Conservation (phyloP, 2,329 filamentous ascomycete species). For the Venturia nashicola region DNA sequence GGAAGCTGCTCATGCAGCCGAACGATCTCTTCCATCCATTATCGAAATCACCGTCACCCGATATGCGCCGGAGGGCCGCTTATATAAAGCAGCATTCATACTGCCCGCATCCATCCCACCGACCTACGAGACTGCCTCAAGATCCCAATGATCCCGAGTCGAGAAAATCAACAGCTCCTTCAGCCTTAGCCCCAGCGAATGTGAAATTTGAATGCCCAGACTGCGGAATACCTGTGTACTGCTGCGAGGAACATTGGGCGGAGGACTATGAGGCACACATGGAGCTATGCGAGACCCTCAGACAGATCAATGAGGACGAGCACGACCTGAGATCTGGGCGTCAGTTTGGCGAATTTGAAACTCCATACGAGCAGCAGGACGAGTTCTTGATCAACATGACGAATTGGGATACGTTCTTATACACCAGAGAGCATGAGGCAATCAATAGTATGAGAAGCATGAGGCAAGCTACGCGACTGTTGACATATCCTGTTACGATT, state of each 20-base stretch:
- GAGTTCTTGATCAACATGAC: constrained; percentile 93
- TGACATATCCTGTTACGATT: constrained; percentile 90
- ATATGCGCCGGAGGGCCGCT: constrained; percentile 75
- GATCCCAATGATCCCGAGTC: constrained; percentile 53
- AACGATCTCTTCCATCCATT: constrained; percentile 92
- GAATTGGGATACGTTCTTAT: constrained; percentile 96
- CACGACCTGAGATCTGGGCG: constrained; percentile 86
- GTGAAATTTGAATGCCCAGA: constrained; percentile 93
- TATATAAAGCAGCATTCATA: constrained; percentile 90
- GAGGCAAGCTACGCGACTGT: constrained; percentile 80
- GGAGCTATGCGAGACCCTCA: constrained; percentile 79
- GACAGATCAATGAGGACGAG: constrained; percentile 95
- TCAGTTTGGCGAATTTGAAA: constrained; percentile 87
- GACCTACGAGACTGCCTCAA: constrained; percentile 56
- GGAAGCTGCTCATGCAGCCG: constrained; percentile 40
- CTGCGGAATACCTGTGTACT: constrained; percentile 88
- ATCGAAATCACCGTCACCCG: constrained; percentile 74
- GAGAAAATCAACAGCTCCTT: constrained; percentile 41
- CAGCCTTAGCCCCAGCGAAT: constrained; percentile 54
- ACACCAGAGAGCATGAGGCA: constrained; percentile 80
- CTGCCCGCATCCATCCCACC: constrained; percentile 84
- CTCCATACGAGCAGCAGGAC: constrained; percentile 79
- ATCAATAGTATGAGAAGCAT: constrained; percentile 84
- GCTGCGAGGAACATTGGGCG: constrained; percentile 88
- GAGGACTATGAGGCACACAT: constrained; percentile 90